These are phyloP conservation scores for Mycena vitilis DNA, from an alignment of 768 basidiomycete species.

Conservation along the genomic window DNA sequence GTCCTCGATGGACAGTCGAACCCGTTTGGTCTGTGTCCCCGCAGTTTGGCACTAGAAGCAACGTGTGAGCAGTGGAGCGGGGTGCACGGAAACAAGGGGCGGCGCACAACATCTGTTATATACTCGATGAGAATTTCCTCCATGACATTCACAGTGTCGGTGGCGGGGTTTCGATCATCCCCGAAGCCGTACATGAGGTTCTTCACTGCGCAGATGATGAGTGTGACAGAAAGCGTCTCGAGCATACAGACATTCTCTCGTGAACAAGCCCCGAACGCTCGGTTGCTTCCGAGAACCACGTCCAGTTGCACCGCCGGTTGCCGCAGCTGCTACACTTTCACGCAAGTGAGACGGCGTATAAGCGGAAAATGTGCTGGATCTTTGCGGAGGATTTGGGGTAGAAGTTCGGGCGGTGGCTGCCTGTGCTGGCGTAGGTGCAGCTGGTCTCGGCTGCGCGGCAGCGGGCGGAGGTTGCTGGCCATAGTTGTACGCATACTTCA, in stretches of 20 bases:
- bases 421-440: slow-evolving; percentile 12
- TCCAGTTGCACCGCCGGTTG: slow-evolving; percentile 53
- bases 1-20: slow-evolving; percentile 88
- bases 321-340: slow-evolving; percentile 45
- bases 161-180: slow-evolving; percentile 88
- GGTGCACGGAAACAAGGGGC: slow-evolving; percentile 6
- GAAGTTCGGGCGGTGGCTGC: slow-evolving; percentile 23
- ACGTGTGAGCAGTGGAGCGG: neutral
- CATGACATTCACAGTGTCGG: slow-evolving; percentile 91
- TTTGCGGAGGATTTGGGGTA: slow-evolving; percentile 32
- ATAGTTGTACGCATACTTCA: slow-evolving; percentile 29
- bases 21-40: slow-evolving; percentile 74
- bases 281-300: slow-evolving; percentile 72
- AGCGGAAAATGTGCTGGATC: slow-evolving; percentile 27
- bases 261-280: slow-evolving; percentile 79
- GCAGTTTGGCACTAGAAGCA: slow-evolving; percentile 75
- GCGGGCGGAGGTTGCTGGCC: slow-evolving; percentile 14
- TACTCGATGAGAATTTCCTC: slow-evolving; percentile 94
- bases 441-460: slow-evolving; percentile 18
- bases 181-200: slow-evolving; percentile 95
- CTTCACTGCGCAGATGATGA: slow-evolving; percentile 62
- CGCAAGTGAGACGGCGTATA: slow-evolving; percentile 30
- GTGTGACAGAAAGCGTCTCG: slow-evolving; percentile 24
- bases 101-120: slow-evolving; percentile 86
- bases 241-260: slow-evolving; percentile 77